These are phyloP conservation scores for Sporormia fimetaria DNA, from an alignment of 495 filamentous ascomycete species.

Conservation along the genomic window DNA sequence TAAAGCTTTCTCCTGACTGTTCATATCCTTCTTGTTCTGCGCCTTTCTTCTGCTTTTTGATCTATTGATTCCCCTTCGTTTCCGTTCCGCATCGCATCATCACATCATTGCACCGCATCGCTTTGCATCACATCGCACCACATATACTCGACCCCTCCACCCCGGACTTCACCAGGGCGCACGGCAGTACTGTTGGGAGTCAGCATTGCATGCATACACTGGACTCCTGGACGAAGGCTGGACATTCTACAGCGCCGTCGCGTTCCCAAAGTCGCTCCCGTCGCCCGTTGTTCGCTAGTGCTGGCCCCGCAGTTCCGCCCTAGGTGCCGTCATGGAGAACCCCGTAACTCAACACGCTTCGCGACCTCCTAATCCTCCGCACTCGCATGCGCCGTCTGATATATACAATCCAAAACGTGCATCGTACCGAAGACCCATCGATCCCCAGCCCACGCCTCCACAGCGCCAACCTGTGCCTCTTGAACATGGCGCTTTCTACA, in stretches of 20 bases:
- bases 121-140: conserved; percentile 7
- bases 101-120: neutral
- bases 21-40: too few species aligned
- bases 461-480: conserved; percentile 4
- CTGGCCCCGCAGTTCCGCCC: too few species aligned
- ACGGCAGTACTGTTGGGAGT: too few species aligned
- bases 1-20: too few species aligned
- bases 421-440: conserved; percentile 17
- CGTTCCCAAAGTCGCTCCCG: too few species aligned
- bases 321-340: conserved; percentile 18
- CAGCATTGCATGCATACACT: too few species aligned
- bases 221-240: too few species aligned
- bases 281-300: too few species aligned
- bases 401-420: conserved; percentile 18
- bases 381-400: conserved; percentile 10
- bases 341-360: conserved; percentile 15
- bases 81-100: too few species aligned
- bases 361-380: conserved; percentile 6
- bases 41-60: too few species aligned
- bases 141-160: neutral
- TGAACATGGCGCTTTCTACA: conserved; percentile 6
- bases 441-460: conserved; percentile 15
- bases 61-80: too few species aligned
- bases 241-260: too few species aligned
- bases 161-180: neutral